Conservation (phyloP, 2,329 filamentous ascomycete species). For the Penicillium palitans region DNA sequence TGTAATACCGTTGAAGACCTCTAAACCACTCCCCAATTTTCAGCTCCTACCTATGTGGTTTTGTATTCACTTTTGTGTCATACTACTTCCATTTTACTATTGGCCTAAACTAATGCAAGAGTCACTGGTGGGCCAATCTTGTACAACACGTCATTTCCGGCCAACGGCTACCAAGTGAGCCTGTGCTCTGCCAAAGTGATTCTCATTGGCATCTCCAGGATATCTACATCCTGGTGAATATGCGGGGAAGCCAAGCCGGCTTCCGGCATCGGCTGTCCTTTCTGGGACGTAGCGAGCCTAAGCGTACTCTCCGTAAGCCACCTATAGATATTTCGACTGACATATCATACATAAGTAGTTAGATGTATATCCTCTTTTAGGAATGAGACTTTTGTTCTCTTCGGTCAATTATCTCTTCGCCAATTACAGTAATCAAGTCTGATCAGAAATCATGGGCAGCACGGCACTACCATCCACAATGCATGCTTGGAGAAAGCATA, state of each 20-base stretch:
- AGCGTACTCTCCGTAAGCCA: neutral
- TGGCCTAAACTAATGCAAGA: too few relatives aligned
- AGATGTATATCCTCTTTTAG: neutral
- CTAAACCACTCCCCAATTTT: too few relatives aligned
- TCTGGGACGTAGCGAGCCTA: neutral
- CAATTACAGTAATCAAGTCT: neutral
- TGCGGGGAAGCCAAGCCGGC: neutral
- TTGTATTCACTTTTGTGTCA: too few relatives aligned
- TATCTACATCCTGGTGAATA: neutral
- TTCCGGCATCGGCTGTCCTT: neutral
- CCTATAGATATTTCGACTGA: neutral
- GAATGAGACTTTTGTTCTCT: neutral
- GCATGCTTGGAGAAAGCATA: slow-evolving; percentile 5
- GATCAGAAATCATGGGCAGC: neutral
- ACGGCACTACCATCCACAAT: neutral
- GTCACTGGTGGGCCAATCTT: too few relatives aligned
- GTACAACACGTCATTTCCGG: too few relatives aligned
- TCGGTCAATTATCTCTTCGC: neutral
- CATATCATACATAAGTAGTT: neutral
- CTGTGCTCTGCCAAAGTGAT: too few relatives aligned
- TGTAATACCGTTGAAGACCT: neutral
- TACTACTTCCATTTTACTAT: too few relatives aligned
- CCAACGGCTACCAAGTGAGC: too few relatives aligned
- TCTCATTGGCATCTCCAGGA: too few relatives aligned
- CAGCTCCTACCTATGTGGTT: too few relatives aligned